phyloP scores from a whole-genome alignment of 495 filamentous ascomycete genomes.

The Podospora tetraspora region DNA sequence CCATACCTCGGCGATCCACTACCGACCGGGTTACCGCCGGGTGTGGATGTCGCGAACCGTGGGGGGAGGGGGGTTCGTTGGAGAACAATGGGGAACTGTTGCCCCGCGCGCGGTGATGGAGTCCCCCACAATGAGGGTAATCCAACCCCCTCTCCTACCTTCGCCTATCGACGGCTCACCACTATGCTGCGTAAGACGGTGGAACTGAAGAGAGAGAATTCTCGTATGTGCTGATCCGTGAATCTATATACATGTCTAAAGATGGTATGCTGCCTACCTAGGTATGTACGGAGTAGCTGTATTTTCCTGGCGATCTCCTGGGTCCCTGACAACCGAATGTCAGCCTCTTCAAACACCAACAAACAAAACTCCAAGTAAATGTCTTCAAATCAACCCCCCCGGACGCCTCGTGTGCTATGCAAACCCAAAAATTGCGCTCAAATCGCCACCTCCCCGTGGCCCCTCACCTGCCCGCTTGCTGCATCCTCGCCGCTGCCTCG shows the following conservation, averaged over 20 bases:
- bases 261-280: background rate
- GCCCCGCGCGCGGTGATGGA: background rate
- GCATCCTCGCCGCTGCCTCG: conserved; percentile 15
- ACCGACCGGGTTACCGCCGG: background rate
- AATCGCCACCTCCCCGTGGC: background rate
- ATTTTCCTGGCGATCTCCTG: background rate
- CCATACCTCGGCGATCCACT: conserved; percentile 1
- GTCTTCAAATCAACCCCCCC: background rate
- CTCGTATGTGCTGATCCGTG: background rate
- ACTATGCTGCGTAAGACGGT: background rate
- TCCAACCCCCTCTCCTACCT: background rate
- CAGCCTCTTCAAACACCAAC: background rate
- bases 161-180: background rate
- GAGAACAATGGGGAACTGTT: background rate
- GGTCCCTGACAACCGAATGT: background rate
- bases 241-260: background rate
- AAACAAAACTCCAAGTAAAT: background rate
- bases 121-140: background rate
- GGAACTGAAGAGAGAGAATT: background rate
- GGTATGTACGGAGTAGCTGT: background rate
- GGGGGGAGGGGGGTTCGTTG: background rate
- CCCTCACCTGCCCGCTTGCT: background rate
- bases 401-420: background rate
- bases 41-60: background rate
- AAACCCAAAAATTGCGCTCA: background rate